Base-by-base conservation (phyloP, 352 stramenopile species). In the Plasmopara muralis region DNA sequence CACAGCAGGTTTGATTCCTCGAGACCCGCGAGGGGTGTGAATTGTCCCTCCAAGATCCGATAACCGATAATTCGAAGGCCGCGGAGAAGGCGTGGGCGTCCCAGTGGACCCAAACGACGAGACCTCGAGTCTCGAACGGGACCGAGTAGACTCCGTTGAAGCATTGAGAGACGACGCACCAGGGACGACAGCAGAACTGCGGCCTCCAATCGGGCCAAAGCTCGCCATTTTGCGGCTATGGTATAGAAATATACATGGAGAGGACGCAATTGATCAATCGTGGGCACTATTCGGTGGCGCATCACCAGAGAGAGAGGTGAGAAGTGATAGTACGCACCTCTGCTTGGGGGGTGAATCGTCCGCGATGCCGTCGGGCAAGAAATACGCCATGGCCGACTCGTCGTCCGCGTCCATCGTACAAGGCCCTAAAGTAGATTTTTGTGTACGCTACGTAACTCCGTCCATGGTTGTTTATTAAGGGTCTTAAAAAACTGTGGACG, bases 361-460 rank as follows among this genome's bases (percentile, higher is more conserved):
- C 9, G 80, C 66, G 60, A 93, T 93, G 50, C 80, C 83, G 40
- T 86, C 77, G n/a, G 80, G 83, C 37, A 93, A 65, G 58, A 93
- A 93, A 53, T 93, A 93, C 53, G 76, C 52, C 76, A 89, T 79
- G 39, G 62, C 62, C 43, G 63, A 59, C 30, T 89, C 79, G 20
- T 81, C 79, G 50, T 87, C 79, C 30, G 48, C 67, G 57, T 81
- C 52, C 61, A 75, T 72, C 16, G 3, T 25, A 25, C 20, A 25
- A 25, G 20, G 20, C 20, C 20, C 20, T 25, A 25, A 3, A 25
- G 20, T 25, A 25, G 3, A 25, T 3, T 25, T 25, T 25, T 3
- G 20, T 25, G 20, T 25, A 25, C 20, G 20, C 20, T 3, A 25
- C 20, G 3, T 3, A 25, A 25, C 20, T 1, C 20, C 20, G 20